phyloP scores from a whole-genome alignment of 208 protist genomes.

The Giardia duodenalis region DNA sequence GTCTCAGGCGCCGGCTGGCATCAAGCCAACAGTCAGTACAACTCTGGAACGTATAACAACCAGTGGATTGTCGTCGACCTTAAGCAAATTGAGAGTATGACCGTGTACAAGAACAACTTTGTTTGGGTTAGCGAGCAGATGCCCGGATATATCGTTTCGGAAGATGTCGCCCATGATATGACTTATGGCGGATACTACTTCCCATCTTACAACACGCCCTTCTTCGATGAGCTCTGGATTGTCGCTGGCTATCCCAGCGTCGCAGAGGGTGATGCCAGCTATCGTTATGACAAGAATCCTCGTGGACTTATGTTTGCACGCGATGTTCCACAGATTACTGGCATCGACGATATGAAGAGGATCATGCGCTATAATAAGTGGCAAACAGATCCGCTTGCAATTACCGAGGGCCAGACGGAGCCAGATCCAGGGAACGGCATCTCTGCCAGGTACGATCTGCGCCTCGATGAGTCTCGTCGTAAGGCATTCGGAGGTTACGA shows the following conservation, averaged over 20 bases:
- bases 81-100: conserved; percentile 44
- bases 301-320: neutral
- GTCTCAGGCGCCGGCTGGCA: conserved; percentile 52
- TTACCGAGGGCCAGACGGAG: no score
- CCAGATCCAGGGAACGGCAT: neutral
- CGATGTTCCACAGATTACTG: neutral
- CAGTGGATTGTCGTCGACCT: conserved; percentile 68
- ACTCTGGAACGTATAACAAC: conserved; percentile 71
- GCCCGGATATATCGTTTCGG: conserved; percentile 48
- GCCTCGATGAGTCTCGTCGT: neutral
- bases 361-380: conserved; percentile 19
- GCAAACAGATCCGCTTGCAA: neutral
- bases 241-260: neutral
- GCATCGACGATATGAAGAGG: neutral
- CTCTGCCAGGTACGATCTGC: neutral
- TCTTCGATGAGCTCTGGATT: neutral
- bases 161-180: conserved; percentile 54
- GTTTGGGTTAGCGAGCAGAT: conserved; percentile 62
- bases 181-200: conserved; percentile 50
- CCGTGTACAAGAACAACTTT: neutral
- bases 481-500: conserved; percentile 24
- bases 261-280: neutral
- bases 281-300: neutral
- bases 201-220: conserved; percentile 58
- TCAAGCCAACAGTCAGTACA: conserved; percentile 54